Evolutionary conservation across 352 stramenopile genomes (phyloP).

Genomic region (Globisporangium nagaii): DNA sequence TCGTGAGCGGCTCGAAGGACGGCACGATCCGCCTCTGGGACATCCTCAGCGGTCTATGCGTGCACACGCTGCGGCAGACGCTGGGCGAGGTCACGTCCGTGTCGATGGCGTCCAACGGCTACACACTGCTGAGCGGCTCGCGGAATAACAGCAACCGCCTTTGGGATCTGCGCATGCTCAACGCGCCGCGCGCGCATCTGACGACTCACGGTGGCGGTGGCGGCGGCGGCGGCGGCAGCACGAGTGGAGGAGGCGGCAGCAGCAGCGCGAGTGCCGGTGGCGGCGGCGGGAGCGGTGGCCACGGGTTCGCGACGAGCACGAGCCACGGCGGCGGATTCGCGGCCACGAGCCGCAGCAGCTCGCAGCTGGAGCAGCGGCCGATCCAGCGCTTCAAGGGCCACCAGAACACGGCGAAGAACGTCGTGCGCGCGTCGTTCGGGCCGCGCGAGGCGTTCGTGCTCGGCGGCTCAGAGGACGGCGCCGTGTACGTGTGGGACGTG

Average conservation of each 20-base stretch:
- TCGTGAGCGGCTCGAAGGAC: slow-evolving; percentile 85
- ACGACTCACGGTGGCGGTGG: slow-evolving; percentile 5
- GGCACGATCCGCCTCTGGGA: slow-evolving; percentile 84
- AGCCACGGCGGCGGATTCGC: slow-evolving; percentile 4
- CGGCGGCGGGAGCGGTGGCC: background rate
- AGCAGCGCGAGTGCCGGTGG: slow-evolving; percentile 1
- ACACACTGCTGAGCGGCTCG: slow-evolving; percentile 74
- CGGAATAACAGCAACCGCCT: slow-evolving; percentile 87
- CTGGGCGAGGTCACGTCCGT: slow-evolving; percentile 85
- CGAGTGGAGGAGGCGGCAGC: background rate
- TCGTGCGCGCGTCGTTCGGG: slow-evolving; percentile 80
- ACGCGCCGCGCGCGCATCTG: slow-evolving; percentile 55
- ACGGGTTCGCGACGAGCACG: background rate
- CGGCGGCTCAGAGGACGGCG: slow-evolving; percentile 78
- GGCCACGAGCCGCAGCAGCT: slow-evolving; percentile 16
- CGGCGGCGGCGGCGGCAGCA: slow-evolving; percentile 1
- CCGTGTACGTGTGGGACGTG: slow-evolving; percentile 86
- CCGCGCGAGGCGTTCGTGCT: slow-evolving; percentile 84
- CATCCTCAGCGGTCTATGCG: slow-evolving; percentile 82
- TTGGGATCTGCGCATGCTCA: slow-evolving; percentile 87
- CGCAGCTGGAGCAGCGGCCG: slow-evolving; percentile 47
- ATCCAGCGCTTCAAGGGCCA: slow-evolving; percentile 87
- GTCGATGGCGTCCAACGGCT: slow-evolving; percentile 76
- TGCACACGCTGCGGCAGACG: slow-evolving; percentile 81
- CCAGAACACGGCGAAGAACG: slow-evolving; percentile 88